Evolutionary conservation across 1,284 basidiomycete species (phyloP).

Genomic region (Leccinum huronense): DNA sequence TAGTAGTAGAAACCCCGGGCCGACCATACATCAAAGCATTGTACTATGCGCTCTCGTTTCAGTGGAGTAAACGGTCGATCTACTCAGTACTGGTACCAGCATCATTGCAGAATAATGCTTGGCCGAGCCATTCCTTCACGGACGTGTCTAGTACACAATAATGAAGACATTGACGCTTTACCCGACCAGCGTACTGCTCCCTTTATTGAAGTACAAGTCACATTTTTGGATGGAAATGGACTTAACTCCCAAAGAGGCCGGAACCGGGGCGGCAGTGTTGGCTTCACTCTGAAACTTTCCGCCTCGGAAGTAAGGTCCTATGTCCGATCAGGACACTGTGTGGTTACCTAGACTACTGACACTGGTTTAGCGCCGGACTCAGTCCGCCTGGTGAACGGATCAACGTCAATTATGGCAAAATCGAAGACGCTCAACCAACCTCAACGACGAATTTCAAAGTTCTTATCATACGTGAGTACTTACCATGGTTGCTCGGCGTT

Average conservation of each 20-base stretch:
- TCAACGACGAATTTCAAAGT: background rate
- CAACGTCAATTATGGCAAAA: background rate
- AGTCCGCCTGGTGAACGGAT: background rate
- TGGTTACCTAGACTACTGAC: background rate
- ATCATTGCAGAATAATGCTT: background rate
- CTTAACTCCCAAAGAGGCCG: background rate
- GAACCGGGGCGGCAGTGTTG: background rate
- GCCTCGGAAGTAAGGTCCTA: background rate
- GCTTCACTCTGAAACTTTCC: background rate
- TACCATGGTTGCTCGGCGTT: background rate
- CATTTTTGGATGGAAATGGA: background rate
- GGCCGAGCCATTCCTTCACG: background rate
- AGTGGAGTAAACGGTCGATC: background rate
- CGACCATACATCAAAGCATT: background rate
- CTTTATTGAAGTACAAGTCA: background rate
- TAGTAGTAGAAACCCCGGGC: background rate
- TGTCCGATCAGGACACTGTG: background rate
- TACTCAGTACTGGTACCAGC: background rate
- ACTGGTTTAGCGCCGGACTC: too few relatives aligned
- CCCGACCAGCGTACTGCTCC: background rate
- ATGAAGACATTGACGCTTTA: too few relatives aligned
- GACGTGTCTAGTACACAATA: too few relatives aligned
- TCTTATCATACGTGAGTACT: background rate
- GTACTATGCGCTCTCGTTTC: background rate
- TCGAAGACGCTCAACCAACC: background rate